Evolutionary conservation across 257 asterid genomes (phyloP).

Genomic region (Przewalskia tangutica): DNA sequence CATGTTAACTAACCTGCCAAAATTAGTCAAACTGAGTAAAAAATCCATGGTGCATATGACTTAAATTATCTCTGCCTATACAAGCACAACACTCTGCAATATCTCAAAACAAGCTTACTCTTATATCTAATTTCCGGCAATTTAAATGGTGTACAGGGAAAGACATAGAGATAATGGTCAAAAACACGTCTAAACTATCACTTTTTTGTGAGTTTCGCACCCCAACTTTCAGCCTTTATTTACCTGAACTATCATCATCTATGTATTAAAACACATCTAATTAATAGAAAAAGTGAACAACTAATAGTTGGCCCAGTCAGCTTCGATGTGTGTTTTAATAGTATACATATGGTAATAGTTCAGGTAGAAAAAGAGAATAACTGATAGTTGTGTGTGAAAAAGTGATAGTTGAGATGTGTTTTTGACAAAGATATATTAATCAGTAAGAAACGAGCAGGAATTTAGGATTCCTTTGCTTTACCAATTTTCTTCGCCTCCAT

Average conservation of each 20-base stretch:
- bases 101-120: not conserved
- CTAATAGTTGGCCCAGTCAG: no score
- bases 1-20: not conserved
- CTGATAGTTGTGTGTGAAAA: no score
- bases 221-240: no score
- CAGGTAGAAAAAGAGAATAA: no score
- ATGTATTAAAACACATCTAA: no score
- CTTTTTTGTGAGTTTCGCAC: no score
- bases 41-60: not conserved
- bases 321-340: no score
- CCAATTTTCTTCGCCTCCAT: slow-evolving; percentile 90
- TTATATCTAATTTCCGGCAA: not conserved
- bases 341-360: no score
- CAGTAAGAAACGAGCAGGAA: not conserved
- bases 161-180: not conserved
- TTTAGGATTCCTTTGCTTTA: slow-evolving; percentile 5
- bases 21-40: not conserved
- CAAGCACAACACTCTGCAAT: not conserved
- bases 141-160: not conserved
- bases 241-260: no score
- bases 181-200: no score
- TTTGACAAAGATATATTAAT: not conserved
- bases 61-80: not conserved
- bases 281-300: no score
- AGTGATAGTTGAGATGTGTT: no score